A percentile compares a stretch with the other conserved stretches of the same genome.
phyloP scores from a whole-genome alignment of 768 basidiomycete species.

The Tylopilus subfusipes region DNA sequence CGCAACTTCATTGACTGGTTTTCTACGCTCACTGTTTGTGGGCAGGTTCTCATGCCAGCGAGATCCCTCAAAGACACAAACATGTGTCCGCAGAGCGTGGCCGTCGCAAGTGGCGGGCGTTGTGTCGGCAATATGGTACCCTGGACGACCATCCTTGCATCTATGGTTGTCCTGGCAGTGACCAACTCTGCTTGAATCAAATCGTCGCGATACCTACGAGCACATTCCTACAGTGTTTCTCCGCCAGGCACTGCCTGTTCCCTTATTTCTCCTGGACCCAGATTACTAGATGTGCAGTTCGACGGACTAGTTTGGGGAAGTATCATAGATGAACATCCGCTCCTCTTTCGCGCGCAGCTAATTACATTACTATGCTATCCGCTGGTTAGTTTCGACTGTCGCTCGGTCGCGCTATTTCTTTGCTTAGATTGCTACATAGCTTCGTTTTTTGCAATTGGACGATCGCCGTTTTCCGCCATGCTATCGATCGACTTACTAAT shows the following conservation, averaged over 20 bases:
- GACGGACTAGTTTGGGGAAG: neutral
- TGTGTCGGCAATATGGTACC: neutral
- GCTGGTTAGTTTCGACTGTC: neutral
- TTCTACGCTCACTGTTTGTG: neutral
- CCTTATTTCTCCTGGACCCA: neutral
- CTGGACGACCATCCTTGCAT: constrained; percentile 8
- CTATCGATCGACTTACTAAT: constrained; percentile 14
- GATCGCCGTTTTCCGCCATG: constrained; percentile 1
- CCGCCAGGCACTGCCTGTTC: neutral
- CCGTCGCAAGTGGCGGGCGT: constrained; percentile 2
- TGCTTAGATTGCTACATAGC: constrained; percentile 13
- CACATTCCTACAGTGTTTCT: neutral
- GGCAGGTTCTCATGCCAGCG: constrained; percentile 36
- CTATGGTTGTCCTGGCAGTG: constrained; percentile 1
- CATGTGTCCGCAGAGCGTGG: constrained; percentile 17
- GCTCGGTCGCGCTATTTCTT: neutral
- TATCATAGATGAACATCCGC: neutral
- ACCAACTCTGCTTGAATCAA: constrained; percentile 5
- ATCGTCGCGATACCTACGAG: neutral
- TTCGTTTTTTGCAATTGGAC: constrained; percentile 8
- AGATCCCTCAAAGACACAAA: constrained; percentile 22
- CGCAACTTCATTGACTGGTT: too few relatives aligned
- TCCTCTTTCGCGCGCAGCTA: neutral
- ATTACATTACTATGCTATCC: constrained; percentile 6
- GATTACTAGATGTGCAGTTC: neutral